Evolutionary conservation across 1,139 yeast genomes (phyloP).

Genomic region (Scheffersomyces cryptocercus): DNA sequence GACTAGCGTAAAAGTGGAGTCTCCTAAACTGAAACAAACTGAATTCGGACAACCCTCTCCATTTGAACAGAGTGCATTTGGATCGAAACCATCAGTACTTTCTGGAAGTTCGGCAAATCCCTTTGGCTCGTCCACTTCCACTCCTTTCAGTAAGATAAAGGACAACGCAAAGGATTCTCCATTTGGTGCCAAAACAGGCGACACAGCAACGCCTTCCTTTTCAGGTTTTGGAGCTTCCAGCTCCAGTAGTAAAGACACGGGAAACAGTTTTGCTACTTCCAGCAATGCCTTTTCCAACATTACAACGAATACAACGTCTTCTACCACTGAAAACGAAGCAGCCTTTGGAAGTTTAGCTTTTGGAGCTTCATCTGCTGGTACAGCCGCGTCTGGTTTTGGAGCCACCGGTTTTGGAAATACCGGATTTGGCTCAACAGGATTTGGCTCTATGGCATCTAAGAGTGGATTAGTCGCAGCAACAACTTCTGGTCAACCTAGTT

Average conservation of each 20-base stretch:
- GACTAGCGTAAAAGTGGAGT: no score
- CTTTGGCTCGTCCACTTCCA: slow-evolving; percentile 5
- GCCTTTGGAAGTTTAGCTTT: slow-evolving; percentile 3
- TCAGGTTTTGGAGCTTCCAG: slow-evolving; percentile 7
- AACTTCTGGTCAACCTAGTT: not conserved
- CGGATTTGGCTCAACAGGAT: slow-evolving; percentile 12
- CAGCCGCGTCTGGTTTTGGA: slow-evolving; percentile 11
- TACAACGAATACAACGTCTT: not conserved
- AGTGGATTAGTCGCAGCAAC: not conserved
- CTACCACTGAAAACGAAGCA: not conserved
- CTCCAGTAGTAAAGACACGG: slow-evolving; percentile 13
- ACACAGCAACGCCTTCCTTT: not conserved
- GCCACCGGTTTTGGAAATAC: slow-evolving; percentile 14
- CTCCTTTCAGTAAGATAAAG: slow-evolving; percentile 3
- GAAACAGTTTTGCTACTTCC: slow-evolving; percentile 4
- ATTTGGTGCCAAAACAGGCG: not conserved
- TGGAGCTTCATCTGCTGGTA: slow-evolving; percentile 6
- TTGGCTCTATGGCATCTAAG: slow-evolving; percentile 12
- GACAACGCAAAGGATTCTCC: not conserved
- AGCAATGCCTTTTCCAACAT: not conserved
- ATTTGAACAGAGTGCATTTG: no score
- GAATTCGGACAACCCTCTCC: no score
- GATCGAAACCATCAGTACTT: no score
- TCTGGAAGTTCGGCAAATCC: slow-evolving; percentile 2
- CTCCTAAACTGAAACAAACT: no score